Conservation (phyloP, 176 grass and related monocot genomes). For the Paspalum notatum region DNA sequence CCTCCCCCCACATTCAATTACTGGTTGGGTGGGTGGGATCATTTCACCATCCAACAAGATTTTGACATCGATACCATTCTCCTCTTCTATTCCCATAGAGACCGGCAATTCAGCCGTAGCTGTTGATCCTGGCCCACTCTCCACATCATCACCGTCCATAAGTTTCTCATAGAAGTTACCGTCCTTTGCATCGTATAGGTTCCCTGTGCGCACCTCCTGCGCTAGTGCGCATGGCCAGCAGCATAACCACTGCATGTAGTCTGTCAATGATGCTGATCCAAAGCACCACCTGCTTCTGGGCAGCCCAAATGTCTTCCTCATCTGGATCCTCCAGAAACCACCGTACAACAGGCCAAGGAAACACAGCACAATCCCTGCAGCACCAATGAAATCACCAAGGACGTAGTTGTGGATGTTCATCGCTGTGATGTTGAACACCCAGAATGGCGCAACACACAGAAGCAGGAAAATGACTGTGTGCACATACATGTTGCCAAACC, state of each 20-base stretch:
- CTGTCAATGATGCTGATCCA: constrained; percentile 57
- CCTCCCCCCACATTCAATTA: constrained; percentile 40
- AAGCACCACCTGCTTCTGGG: constrained; percentile 54
- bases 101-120: neutral
- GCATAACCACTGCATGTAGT: constrained; percentile 75
- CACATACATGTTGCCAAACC: constrained; percentile 93
- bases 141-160: constrained; percentile 20
- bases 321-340: constrained; percentile 91
- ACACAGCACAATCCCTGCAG: constrained; percentile 61
- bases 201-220: constrained; percentile 87
- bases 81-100: neutral
- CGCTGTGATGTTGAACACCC: constrained; percentile 85
- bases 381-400: constrained; percentile 54
- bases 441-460: constrained; percentile 82
- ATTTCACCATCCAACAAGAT: constrained; percentile 26
- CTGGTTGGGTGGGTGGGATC: constrained; percentile 47
- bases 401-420: constrained; percentile 68
- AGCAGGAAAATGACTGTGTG: constrained; percentile 78
- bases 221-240: constrained; percentile 83
- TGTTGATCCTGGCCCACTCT: neutral
- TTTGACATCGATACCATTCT: neutral
- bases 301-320: constrained; percentile 72
- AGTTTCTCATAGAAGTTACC: constrained; percentile 54
- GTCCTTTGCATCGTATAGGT: constrained; percentile 59
- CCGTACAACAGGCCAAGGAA: constrained; percentile 82